phyloP scores from a whole-genome alignment of 108 stramenopile species.

The Fragilariopsis cylindrus region DNA sequence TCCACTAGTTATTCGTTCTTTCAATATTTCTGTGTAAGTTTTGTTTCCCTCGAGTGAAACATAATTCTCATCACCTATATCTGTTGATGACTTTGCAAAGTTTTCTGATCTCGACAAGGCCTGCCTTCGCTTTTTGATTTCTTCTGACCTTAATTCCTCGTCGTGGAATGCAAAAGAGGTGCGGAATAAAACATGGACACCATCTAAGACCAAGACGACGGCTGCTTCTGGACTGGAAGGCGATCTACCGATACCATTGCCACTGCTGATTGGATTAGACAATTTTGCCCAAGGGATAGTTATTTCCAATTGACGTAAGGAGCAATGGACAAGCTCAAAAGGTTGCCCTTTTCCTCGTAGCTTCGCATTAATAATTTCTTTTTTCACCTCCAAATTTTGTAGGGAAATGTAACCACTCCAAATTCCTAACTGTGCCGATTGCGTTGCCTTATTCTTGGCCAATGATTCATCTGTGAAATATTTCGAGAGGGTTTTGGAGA shows the following conservation, averaged over 20 bases:
- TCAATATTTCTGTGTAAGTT: slow-evolving; percentile 30
- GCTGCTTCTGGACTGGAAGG: slow-evolving; percentile 36
- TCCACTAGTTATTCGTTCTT: slow-evolving; percentile 47
- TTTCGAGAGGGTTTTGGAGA: slow-evolving; percentile 51
- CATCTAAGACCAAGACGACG: slow-evolving; percentile 59
- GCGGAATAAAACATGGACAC: slow-evolving; percentile 42
- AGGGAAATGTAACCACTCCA: slow-evolving; percentile 67
- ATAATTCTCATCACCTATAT: not conserved
- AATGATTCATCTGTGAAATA: slow-evolving; percentile 54
- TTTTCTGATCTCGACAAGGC: slow-evolving; percentile 23
- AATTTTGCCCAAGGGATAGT: slow-evolving; percentile 69
- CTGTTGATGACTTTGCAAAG: slow-evolving; percentile 20
- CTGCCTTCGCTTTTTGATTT: slow-evolving; percentile 35
- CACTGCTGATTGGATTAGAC: slow-evolving; percentile 25
- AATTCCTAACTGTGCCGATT: slow-evolving; percentile 48
- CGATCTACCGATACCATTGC: slow-evolving; percentile 3
- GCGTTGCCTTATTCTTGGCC: slow-evolving; percentile 27
- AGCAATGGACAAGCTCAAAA: slow-evolving; percentile 51
- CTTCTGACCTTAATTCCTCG: slow-evolving; percentile 33
- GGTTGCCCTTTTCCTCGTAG: slow-evolving; percentile 49
- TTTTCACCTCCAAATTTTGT: slow-evolving; percentile 45
- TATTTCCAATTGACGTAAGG: slow-evolving; percentile 48
- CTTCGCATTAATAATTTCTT: slow-evolving; percentile 44
- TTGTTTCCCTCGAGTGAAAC: not conserved
- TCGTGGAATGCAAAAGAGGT: slow-evolving; percentile 55